Evolutionary conservation across 305 asterid genomes (phyloP).

Genomic region (Fraxinus sp.): DNA sequence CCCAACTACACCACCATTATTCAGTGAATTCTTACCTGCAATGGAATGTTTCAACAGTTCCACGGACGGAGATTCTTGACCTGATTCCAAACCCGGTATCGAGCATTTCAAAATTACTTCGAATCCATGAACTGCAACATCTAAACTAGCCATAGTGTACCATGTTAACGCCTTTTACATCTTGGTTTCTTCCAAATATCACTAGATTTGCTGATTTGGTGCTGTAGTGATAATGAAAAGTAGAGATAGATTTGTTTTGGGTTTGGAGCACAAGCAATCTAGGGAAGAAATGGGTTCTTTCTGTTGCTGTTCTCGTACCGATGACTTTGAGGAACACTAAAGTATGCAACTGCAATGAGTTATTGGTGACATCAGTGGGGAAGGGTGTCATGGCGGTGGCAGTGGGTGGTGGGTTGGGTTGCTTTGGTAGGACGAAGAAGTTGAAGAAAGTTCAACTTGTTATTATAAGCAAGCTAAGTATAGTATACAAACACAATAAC

Average conservation of each 20-base stretch:
- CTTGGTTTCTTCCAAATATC: neutral
- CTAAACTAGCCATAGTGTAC: neutral
- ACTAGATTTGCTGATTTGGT: neutral
- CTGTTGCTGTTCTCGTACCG: neutral
- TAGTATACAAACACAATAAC: neutral
- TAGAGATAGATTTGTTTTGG: neutral
- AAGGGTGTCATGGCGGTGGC: neutral
- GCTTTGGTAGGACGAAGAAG: neutral
- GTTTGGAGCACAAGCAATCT: neutral
- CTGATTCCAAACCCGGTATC: neutral
- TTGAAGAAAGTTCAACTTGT: neutral
- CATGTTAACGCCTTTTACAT: neutral
- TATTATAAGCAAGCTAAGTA: neutral
- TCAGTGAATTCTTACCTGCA: neutral
- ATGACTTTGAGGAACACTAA: neutral
- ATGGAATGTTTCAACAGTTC: neutral
- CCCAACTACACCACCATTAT: neutral
- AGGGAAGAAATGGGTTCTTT: neutral
- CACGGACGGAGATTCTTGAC: neutral
- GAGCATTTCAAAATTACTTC: neutral
- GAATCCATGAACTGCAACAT: neutral
- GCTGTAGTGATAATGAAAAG: neutral
- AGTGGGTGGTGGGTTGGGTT: neutral
- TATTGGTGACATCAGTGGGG: neutral
- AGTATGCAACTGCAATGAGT: neutral